Percentiles rank a stretch among this genome's conserved stretches.
Conservation (phyloP, 2,329 filamentous ascomycete genomes). For the Diaporthe aspalathi region DNA sequence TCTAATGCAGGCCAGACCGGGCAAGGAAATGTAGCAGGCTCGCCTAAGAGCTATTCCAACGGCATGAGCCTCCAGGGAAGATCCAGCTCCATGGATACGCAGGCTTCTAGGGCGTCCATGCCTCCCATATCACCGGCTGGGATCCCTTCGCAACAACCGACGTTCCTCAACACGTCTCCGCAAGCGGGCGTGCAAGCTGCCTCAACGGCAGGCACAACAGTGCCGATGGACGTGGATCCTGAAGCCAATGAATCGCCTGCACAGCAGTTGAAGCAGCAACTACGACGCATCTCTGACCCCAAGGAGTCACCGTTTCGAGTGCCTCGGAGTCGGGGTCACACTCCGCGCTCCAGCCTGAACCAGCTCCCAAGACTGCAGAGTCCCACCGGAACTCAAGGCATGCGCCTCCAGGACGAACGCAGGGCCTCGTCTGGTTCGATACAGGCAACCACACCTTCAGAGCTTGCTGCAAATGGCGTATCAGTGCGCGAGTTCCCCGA, state of each 20-base stretch:
- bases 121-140: slow-evolving; percentile 37
- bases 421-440: slow-evolving; percentile 37
- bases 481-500: slow-evolving; percentile 51
- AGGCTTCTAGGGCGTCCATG: slow-evolving; percentile 21
- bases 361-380: slow-evolving; percentile 35
- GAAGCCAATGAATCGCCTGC: slow-evolving; percentile 36
- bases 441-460: slow-evolving; percentile 36
- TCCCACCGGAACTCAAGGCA: slow-evolving; percentile 32
- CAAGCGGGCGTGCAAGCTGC: slow-evolving; percentile 32
- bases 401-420: slow-evolving; percentile 33
- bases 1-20: slow-evolving; percentile 30
- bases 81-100: neutral
- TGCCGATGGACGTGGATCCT: slow-evolving; percentile 33
- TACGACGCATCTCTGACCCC: slow-evolving; percentile 39
- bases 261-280: slow-evolving; percentile 38
- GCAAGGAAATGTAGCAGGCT: slow-evolving; percentile 8
- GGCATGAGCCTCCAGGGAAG: neutral
- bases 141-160: slow-evolving; percentile 38
- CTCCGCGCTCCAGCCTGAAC: slow-evolving; percentile 33
- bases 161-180: slow-evolving; percentile 33
- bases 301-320: slow-evolving; percentile 34
- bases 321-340: slow-evolving; percentile 34
- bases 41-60: slow-evolving; percentile 4
- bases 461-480: slow-evolving; percentile 38
- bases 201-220: slow-evolving; percentile 4